phyloP scores from a whole-genome alignment of 352 stramenopile genomes.

The Blastocystis sp. region DNA sequence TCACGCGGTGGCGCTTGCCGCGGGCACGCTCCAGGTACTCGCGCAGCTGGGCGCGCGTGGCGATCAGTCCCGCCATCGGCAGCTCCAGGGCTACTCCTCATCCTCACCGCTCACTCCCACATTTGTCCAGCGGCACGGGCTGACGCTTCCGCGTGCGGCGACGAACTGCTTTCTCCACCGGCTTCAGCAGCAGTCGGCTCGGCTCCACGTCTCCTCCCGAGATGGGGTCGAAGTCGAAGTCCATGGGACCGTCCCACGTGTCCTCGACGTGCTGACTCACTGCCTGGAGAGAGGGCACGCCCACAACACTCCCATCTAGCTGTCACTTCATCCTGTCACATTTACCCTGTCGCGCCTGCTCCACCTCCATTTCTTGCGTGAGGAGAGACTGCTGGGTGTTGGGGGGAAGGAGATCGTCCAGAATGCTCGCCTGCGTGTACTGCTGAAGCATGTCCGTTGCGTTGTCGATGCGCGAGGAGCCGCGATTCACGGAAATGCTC shows the following conservation, averaged over 20 bases:
- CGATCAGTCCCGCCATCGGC: background rate
- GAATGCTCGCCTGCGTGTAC: constrained; percentile 32
- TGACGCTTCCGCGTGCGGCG: background rate
- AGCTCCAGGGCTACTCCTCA: constrained; percentile 18
- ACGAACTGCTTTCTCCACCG: background rate
- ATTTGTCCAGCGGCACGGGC: constrained; percentile 3
- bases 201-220: background rate
- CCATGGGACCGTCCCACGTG: background rate
- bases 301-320: background rate
- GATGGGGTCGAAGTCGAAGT: background rate
- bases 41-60: background rate
- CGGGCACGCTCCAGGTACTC: background rate
- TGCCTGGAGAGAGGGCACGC: background rate
- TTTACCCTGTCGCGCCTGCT: background rate
- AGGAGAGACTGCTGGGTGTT: background rate
- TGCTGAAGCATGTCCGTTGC: constrained; percentile 13
- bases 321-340: background rate
- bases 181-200: background rate
- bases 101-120: background rate
- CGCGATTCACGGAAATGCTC: background rate
- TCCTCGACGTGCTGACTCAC: background rate
- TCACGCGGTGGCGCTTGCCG: constrained; percentile 5
- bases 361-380: constrained; percentile 17
- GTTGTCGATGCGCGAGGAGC: background rate
- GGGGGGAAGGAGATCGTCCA: constrained; percentile 13